A percentile compares a stretch with the other conserved stretches of the same genome.
phyloP scores from a whole-genome alignment of 768 basidiomycete species.

The Serendipita sp. region DNA sequence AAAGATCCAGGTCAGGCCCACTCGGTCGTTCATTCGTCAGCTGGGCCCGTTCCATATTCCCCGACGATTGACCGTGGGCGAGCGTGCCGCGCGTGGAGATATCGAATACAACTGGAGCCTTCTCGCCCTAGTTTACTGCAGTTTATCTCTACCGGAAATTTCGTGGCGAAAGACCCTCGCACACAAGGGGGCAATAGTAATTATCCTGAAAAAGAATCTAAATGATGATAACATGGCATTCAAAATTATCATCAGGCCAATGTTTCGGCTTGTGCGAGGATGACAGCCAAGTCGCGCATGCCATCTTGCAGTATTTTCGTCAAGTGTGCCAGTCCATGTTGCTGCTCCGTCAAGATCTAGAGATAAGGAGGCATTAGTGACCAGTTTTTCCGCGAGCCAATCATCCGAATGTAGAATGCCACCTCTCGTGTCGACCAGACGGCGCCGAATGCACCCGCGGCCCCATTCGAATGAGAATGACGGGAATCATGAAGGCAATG shows the following conservation, averaged over 20 bases:
- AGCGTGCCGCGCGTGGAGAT: not conserved
- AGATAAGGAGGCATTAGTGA: not conserved
- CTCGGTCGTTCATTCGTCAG: not conserved
- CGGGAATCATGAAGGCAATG: not conserved
- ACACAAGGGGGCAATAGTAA: not conserved
- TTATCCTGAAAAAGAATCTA: not conserved
- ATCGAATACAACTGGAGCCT: not conserved
- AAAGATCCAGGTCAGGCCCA: too few species aligned
- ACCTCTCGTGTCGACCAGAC: not conserved
- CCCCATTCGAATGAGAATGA: not conserved
- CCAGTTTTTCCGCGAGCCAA: not conserved
- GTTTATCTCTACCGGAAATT: not conserved
- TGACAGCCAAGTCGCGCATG: constrained; percentile 48
- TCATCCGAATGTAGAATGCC: not conserved
- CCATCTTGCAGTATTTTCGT: constrained; percentile 55
- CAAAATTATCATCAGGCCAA: not conserved
- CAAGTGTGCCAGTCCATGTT: constrained; percentile 63
- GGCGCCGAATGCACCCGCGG: not conserved
- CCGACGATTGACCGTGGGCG: not conserved
- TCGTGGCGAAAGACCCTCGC: not conserved
- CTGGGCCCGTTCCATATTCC: not conserved
- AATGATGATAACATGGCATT: not conserved
- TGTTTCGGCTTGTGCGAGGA: constrained; percentile 17
- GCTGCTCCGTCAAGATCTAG: constrained; percentile 62
- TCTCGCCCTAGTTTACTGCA: not conserved